Evolutionary conservation across 768 basidiomycete genomes (phyloP).

Genomic region (Trametes cinnabarina): DNA sequence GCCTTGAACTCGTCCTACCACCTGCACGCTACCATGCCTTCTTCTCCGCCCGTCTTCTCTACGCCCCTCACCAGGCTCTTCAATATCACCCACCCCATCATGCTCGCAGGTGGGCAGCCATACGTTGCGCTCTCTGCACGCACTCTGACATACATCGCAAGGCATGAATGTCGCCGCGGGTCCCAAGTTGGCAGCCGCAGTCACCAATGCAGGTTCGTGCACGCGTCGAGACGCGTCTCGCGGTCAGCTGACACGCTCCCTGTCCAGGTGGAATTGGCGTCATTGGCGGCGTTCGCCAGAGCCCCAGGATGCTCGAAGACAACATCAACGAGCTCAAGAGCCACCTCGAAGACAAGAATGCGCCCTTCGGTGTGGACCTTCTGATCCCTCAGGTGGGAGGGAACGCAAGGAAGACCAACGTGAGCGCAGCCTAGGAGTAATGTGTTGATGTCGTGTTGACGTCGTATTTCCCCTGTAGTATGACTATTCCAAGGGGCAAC

Average conservation of each 20-base stretch:
- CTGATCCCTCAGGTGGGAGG: conserved; percentile 82
- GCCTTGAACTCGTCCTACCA: not conserved
- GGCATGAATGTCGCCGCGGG: conserved; percentile 89
- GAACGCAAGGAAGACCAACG: conserved; percentile 80
- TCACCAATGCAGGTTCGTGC: conserved; percentile 77
- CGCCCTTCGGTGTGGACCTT: conserved; percentile 81
- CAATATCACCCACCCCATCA: conserved; percentile 77
- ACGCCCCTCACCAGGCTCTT: conserved; percentile 78
- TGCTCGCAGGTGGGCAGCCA: conserved; percentile 60
- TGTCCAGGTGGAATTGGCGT: conserved; percentile 71
- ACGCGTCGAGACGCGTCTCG: not conserved
- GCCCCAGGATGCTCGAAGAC: conserved; percentile 64
- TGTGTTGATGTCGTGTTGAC: too few species aligned
- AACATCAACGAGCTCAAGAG: conserved; percentile 73
- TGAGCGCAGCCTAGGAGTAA: too few species aligned
- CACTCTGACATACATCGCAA: conserved; percentile 11
- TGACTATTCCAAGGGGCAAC: conserved; percentile 78
- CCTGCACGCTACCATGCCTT: conserved; percentile 49
- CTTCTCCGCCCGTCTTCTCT: conserved; percentile 59
- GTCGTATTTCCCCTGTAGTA: too few species aligned
- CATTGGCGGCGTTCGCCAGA: conserved; percentile 79
- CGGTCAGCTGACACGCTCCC: not conserved
- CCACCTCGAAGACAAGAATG: conserved; percentile 69
- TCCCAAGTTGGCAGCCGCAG: conserved; percentile 79
- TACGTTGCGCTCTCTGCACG: not conserved